Evolutionary conservation across 148 eudicot genomes (phyloP), one percentile per base, ranked within the genome.

Genomic region (Spergularia bocconei): DNA sequence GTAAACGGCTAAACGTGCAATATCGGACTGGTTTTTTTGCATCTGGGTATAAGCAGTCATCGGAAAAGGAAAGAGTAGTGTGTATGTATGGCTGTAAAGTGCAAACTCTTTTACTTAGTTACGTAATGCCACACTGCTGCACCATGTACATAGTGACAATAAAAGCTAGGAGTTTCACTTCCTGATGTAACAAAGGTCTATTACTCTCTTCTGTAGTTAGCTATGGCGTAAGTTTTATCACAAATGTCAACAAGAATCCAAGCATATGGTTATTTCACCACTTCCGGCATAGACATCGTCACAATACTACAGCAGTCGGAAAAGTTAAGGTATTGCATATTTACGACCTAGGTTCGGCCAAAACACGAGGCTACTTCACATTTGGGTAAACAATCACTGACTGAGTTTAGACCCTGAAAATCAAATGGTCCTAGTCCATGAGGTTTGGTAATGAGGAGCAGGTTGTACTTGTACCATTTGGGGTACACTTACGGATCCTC

Each of bases 1-100:
- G 77, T 81, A 58, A 81, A 81, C 59, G 57, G 80, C 29, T 81
- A 72, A 76, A 72, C 29, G 25, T 11, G 12, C 0, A 48, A 10
- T 17, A 10, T 41, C 21, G 41, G 13, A 38, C 51, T 55, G 51
- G 71, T 63, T 72, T 51, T 29, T 70, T 12, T 14, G 38, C 20
- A 1, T 29, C 20, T 23, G 64, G 48, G 41, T 65, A n/a, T 64
- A 25, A 70, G 33, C 9, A 69, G 75, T 38, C 63, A 19, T 12
- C 12, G 36, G 15, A n/a, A 20, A 4, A 59, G 53, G 1, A 6
- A 52, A 50, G 61, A 17, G 39, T 5, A 79, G 19, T 56, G 41
- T 33, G 57, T 47, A 38, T 61, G 20, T 13, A 17, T 12, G 66
- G 21, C 2, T 13, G 47, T 57, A 66, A 47, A 25, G 11, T 39